Percentiles rank a stretch among this genome's conserved stretches.
Evolutionary conservation across 306 rosid genomes (phyloP).

Genomic region (Myrica gale): DNA sequence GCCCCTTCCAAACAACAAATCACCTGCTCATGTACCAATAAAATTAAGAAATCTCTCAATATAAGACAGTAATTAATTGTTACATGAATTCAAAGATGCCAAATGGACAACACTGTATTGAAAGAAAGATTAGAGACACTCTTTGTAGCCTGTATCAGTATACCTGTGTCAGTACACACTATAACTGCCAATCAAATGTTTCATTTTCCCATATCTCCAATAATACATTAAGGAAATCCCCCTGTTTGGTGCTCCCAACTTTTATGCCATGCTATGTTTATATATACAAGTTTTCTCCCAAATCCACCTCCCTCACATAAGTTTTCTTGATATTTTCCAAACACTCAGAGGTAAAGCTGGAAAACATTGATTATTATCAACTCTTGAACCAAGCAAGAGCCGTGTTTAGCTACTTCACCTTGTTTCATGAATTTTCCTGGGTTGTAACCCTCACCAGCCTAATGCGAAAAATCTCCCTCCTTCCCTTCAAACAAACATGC

Average conservation of each 20-base stretch:
- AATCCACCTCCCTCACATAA: background rate
- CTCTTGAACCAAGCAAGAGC: background rate
- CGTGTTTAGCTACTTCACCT: background rate
- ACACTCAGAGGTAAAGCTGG: background rate
- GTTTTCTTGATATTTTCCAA: background rate
- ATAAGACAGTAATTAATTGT: background rate
- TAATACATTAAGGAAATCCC: background rate
- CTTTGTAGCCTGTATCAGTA: background rate
- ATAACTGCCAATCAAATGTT: background rate
- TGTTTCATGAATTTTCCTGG: background rate
- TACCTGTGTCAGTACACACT: background rate
- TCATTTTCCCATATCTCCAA: background rate
- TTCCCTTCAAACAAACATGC: background rate
- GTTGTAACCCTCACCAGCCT: conserved; percentile 1
- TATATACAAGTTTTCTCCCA: background rate
- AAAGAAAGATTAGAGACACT: background rate
- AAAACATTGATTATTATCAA: background rate
- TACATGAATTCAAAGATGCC: background rate
- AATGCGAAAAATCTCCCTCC: background rate
- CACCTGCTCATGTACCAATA: conserved; percentile 52
- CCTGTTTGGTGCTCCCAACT: background rate
- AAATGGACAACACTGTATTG: background rate
- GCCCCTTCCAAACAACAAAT: conserved; percentile 91
- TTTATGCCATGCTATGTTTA: background rate
- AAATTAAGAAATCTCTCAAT: background rate